Evolutionary conservation across 129 eudicot species (phyloP).

Genomic region (Scalesia atractyloides): DNA sequence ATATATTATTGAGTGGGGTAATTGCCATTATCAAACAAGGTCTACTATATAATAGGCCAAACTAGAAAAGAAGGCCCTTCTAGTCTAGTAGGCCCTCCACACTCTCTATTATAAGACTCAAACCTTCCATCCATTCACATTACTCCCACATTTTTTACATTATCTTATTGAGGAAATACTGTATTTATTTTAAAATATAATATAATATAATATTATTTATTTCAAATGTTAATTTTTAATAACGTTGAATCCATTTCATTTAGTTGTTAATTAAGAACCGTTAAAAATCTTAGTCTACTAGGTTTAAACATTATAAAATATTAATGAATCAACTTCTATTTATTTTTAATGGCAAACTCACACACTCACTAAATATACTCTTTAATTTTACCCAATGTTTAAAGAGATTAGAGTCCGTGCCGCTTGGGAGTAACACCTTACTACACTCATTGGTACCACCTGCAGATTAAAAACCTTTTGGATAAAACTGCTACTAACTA

Average conservation of each 20-base stretch:
- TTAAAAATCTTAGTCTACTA: not conserved
- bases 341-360: too few species aligned
- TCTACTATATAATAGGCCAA: constrained; percentile 36
- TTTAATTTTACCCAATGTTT: too few species aligned
- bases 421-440: too few species aligned
- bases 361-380: too few species aligned
- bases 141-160: constrained; percentile 27
- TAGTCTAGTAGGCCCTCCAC: constrained; percentile 33
- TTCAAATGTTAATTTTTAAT: constrained; percentile 11
- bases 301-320: not conserved
- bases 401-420: too few species aligned
- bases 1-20: constrained; percentile 27
- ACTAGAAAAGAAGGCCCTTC: constrained; percentile 36
- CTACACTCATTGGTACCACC: too few species aligned
- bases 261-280: not conserved
- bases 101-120: constrained; percentile 23
- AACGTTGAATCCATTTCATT: not conserved
- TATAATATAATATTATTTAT: not conserved
- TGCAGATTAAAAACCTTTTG: too few species aligned
- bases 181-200: not conserved
- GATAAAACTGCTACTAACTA: too few species aligned
- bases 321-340: not conserved
- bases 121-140: constrained; percentile 41
- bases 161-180: constrained; percentile 22
- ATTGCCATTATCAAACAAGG: constrained; percentile 35